A percentile compares a stretch with the other conserved stretches of the same genome.
These are phyloP conservation scores for Aspergillus kassunensis DNA, from an alignment of 495 filamentous ascomycete species.

Conservation along the genomic window DNA sequence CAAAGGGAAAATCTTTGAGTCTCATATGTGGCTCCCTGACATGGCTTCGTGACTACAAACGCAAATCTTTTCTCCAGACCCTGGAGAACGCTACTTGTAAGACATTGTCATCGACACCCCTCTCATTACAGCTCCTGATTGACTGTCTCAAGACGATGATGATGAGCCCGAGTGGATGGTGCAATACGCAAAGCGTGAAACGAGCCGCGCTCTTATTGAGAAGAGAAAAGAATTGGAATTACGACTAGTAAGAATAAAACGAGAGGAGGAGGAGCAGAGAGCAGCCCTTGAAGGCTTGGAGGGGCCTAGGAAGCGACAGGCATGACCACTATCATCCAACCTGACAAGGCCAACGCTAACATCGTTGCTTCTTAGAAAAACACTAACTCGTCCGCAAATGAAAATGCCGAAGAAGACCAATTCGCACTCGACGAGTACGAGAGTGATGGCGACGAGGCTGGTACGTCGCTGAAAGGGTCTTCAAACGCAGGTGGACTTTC, in stretches of 20 bases:
- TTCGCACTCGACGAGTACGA: constrained; percentile 80
- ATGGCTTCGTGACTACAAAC: constrained; percentile 86
- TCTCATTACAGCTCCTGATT: neutral
- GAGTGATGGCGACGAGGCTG: constrained; percentile 54
- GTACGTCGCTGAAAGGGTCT: constrained; percentile 14
- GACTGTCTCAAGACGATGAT: constrained; percentile 40
- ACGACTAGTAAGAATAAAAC: constrained; percentile 62
- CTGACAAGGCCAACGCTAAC: constrained; percentile 1
- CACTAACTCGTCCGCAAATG: constrained; percentile 22
- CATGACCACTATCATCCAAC: constrained; percentile 17
- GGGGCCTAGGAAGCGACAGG: constrained; percentile 47
- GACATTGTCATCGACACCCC: constrained; percentile 9
- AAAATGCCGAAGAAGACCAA: constrained; percentile 49
- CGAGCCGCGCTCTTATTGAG: constrained; percentile 59
- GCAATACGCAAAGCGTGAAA: constrained; percentile 66
- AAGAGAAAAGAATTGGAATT: constrained; percentile 68
- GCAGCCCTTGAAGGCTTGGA: constrained; percentile 42
- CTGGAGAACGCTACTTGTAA: constrained; percentile 33
- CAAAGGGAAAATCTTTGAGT: constrained; percentile 91
- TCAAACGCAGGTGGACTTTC: constrained; percentile 34
- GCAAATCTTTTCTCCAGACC: constrained; percentile 55
- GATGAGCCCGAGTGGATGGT: constrained; percentile 89
- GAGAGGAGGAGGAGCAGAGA: constrained; percentile 62
- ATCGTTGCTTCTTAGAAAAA: constrained; percentile 26
- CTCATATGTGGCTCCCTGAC: constrained; percentile 90